Evolutionary conservation across 1,284 basidiomycete species (phyloP).

Genomic region (Ceratobasidium sp.): DNA sequence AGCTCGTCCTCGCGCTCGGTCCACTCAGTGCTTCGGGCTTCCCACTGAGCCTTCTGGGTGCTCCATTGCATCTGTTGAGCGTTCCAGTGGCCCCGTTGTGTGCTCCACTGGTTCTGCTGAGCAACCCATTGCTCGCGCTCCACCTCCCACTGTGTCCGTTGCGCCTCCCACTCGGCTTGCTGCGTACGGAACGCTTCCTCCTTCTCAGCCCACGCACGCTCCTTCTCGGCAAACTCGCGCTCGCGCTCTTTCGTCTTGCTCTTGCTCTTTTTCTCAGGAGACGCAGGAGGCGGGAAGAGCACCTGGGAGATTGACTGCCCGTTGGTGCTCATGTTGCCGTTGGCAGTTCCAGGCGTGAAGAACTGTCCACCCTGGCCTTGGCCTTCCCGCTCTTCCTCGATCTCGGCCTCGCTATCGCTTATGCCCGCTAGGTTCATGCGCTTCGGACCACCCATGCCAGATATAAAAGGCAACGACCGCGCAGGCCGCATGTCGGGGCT

Average conservation of each 20-base stretch:
- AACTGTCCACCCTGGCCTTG: neutral
- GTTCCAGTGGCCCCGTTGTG: conserved; percentile 31
- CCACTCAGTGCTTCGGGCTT: conserved; percentile 11
- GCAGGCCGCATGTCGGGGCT: conserved; percentile 40
- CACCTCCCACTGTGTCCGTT: conserved; percentile 16
- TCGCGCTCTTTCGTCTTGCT: conserved; percentile 9
- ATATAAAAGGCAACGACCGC: conserved; percentile 14
- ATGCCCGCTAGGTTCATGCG: conserved; percentile 39
- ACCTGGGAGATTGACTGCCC: conserved; percentile 32
- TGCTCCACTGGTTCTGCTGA: conserved; percentile 18
- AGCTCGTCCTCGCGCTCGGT: conserved; percentile 24
- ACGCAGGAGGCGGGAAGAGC: conserved; percentile 17
- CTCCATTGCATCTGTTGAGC: conserved; percentile 26
- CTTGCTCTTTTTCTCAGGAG: conserved; percentile 18
- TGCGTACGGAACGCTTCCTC: conserved; percentile 20
- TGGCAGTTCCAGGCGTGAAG: neutral
- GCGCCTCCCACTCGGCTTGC: conserved; percentile 31
- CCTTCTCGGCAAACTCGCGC: conserved; percentile 34
- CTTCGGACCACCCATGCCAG: neutral
- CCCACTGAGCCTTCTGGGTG: conserved; percentile 25
- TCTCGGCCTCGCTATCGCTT: conserved; percentile 38
- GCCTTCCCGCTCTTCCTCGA: conserved; percentile 21
- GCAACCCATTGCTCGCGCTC: conserved; percentile 32
- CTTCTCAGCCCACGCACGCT: conserved; percentile 24
- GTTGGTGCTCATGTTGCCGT: neutral